Base-by-base conservation (phyloP, 1,284 basidiomycete genomes). In the Phaffia rhodozyma region DNA sequence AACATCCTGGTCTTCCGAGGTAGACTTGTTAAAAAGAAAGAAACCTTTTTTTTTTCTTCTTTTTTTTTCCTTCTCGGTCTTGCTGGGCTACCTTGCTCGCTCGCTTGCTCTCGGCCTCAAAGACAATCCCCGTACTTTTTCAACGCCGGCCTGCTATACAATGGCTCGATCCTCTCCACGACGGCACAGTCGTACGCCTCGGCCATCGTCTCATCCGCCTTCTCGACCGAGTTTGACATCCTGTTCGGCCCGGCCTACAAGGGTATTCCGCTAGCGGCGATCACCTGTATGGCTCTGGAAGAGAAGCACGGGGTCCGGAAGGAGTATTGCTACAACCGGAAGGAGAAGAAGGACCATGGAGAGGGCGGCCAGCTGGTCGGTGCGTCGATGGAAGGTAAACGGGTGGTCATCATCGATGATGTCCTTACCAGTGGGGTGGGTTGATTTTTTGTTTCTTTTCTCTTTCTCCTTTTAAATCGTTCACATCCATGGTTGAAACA, bases 331-430 rank as follows among this genome's bases (percentile, higher is more conserved):
- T 97, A 93, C 73, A 93, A 97, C 75, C 82, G 94, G 52, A 98
- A 98, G 77, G 96, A 98, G 76, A 86, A 81, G 55, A 98, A 98
- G 77, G 86, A 88, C 67, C 93, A 98, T 72, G 94, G 94, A 7
- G 94, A 98, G 75, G 94, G 96, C n/a, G 96, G 94, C 0, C 81
- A 81, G 53, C 83, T 97, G 71, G 91, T 98, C 66, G 96, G 94
- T 27, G 85, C 87, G 1, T 79, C 86, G 1, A 81, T 97, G 27
- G 79, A 82, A 61, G 90, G 89, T 25, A 85, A 87, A 73, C 80
- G 80, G 47, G 89, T 97, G 1, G 82, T 97, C 56, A 83, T 97
- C 61, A 80, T 97, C 50, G 94, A 98, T 79, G 94, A 98, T 70
- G 96, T 98, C 58, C 92, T 97, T 79, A 97, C 96, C 0, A 85